Base-by-base conservation (phyloP, 192 early-diverging fungal species). In the Gaertneriomyces sp. region DNA sequence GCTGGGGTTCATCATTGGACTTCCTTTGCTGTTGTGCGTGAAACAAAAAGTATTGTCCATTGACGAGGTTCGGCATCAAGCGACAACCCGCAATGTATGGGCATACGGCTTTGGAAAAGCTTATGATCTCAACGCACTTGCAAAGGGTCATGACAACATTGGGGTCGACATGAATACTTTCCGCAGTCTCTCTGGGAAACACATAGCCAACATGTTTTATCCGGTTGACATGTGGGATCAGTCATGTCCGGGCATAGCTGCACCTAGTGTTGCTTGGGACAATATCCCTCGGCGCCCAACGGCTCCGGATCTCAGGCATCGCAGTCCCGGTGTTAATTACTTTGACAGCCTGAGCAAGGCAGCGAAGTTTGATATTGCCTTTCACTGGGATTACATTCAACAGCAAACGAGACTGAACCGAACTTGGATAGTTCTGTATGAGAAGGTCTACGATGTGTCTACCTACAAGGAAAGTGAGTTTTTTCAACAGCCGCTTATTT, bases 1-100 rank as follows among this genome's bases (percentile, higher is more conserved):
- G 17, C 81, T 94, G 25, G 92, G 91, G 66, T 87, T 90, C 59
- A 91, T 95, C 69, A 81, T 91, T 40, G 90, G 87, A 0, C 78
- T 95, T 11, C 88, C 89, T 12, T 75, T 78, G 53, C 45, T 93
- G 5, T 78, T 95, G 60, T 95, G 91, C 52, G 91, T 90, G 17
- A 85, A 84, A n/a, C 84, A 88, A 55, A 76, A 82, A n/a, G 69
- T 92, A 6, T 47, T 79, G 56, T 76, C 74, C 9, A 54, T 69
- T 20, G 78, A 73, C 7, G 74, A 79, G 58, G 16, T 79, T 8
- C 53, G 69, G 14, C 59, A 55, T 12, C 41, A 42, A 17, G 73
- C 54, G 8, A 39, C 9, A 3, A 45, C 45, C 12, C 25, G 20
- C 60, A 71, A 79, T 19, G 75, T 75, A 7, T 66, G 71, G 58